A percentile compares a stretch with the other conserved stretches of the same genome.
These are phyloP conservation scores for Crucibulum laeve DNA, from an alignment of 768 basidiomycete genomes.

Conservation along the genomic window DNA sequence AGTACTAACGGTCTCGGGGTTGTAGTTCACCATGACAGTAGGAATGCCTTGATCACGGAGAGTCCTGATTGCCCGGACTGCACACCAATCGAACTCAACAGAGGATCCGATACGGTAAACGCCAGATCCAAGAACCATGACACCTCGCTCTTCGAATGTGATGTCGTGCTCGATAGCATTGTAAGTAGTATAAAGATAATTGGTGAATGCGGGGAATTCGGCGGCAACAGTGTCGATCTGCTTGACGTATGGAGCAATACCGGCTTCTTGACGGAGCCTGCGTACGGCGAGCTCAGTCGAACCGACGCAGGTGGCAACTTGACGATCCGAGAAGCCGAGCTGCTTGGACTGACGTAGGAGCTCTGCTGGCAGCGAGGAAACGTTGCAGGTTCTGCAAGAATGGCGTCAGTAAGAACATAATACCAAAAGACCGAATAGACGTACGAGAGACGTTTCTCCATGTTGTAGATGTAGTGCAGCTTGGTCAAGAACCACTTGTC, in stretches of 20 bases:
- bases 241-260: conserved; percentile 89
- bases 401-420: not conserved
- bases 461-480: conserved; percentile 76
- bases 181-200: conserved; percentile 98
- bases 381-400: conserved; percentile 48
- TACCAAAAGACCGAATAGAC: conserved; percentile 21
- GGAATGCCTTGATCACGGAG: conserved; percentile 91
- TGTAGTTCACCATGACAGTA: conserved; percentile 99
- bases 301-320: conserved; percentile 76
- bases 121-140: conserved; percentile 97
- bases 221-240: conserved; percentile 99
- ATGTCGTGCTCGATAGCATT: conserved; percentile 95
- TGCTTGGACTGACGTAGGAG: conserved; percentile 84
- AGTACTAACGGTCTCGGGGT: conserved; percentile 98
- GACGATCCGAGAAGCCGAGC: conserved; percentile 92
- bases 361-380: conserved; percentile 57
- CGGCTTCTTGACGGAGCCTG: conserved; percentile 77
- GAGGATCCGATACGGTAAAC: conserved; percentile 99
- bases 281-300: conserved; percentile 95
- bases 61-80: conserved; percentile 94
- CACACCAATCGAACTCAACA: conserved; percentile 99
- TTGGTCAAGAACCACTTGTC: conserved; percentile 98
- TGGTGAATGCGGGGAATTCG: conserved; percentile 97
- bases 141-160: conserved; percentile 83
- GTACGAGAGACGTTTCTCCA: conserved; percentile 76